Base-by-base conservation (phyloP, 2,329 filamentous ascomycete genomes). In the Aphanocladium album region DNA sequence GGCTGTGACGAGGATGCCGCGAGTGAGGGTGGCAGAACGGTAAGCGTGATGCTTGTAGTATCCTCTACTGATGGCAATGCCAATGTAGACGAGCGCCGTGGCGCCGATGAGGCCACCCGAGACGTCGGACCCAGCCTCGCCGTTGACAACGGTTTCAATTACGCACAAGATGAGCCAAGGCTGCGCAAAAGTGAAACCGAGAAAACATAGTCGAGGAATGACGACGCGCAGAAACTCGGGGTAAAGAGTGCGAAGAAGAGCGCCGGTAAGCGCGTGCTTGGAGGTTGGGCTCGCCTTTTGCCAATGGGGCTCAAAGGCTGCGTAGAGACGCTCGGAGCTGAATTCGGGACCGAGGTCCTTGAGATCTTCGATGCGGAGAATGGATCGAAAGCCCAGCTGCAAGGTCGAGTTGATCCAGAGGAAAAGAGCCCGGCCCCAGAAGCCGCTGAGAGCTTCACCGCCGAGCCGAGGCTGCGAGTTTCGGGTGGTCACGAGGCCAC, bases 361-460 rank as follows among this genome's bases (percentile, higher is more conserved):
- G 30, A 62, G 53, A 35, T 59, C 51, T 39, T 57, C 56, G n/a
- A 58, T 41, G 19, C 47, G 56, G 11, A 58, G 35, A 25, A 58
- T 50, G 27, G 33, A 55, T 19, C 55, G 54, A 14, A 62, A 62
- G 9, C 61, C 61, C 16, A 55, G 33, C n/a, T 43, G 23, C 11
- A 62, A 35, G 8, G 56, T 60, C 17, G 56, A 43, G 25, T 62
- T 62, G 56, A 62, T 21, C 61, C 61, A 62, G 11, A 62, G 25
- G 45, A 62, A 59, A 23, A 60, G 43, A 6, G 56, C 51, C 11
- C 61, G 49, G 16, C 56, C 57, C 55, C 64, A 69, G 27, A 70
- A 64, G n/a, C 64, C 62, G 23, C 61, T 63, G 2, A 65, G 64
- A 1, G 66, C 63, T 52, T 70, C 68, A 2, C 43, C 69, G 59